phyloP scores from a whole-genome alignment of 345 rosid species.

The rapeseed (Brassica napus) region DNA sequence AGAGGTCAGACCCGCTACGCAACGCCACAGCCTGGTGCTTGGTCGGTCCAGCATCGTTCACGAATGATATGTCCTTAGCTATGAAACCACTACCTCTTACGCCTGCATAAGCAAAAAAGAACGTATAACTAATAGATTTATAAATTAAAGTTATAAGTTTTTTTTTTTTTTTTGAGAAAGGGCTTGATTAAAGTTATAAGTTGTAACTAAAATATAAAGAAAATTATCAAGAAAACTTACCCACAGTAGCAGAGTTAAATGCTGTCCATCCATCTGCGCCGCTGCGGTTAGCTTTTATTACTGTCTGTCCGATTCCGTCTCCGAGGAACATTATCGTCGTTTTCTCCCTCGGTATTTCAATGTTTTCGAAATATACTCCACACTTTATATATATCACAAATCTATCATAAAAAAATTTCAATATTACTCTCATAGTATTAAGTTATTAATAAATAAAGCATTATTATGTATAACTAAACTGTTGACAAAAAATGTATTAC shows the following conservation, averaged over 20 bases:
- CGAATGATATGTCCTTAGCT: slow-evolving; percentile 73
- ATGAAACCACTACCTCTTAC: slow-evolving; percentile 70
- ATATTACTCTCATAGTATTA: background rate
- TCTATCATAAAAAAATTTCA: slow-evolving; percentile 39
- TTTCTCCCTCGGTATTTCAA: slow-evolving; percentile 67
- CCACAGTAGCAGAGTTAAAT: slow-evolving; percentile 85
- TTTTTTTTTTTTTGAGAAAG: too few relatives aligned
- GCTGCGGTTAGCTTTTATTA: slow-evolving; percentile 60
- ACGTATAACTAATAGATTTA: background rate
- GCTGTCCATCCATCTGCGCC: slow-evolving; percentile 74
- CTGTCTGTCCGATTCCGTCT: slow-evolving; percentile 81
- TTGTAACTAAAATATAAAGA: too few relatives aligned
- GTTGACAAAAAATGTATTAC: too few relatives aligned
- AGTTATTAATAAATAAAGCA: background rate
- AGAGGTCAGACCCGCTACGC: slow-evolving; percentile 64
- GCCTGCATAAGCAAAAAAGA: slow-evolving; percentile 46
- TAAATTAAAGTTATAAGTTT: background rate
- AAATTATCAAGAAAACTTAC: slow-evolving; percentile 42
- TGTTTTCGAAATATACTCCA: slow-evolving; percentile 72
- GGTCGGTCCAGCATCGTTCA: slow-evolving; percentile 72
- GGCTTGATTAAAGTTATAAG: background rate
- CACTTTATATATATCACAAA: slow-evolving; percentile 77
- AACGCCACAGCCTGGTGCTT: slow-evolving; percentile 92
- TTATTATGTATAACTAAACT: too few relatives aligned
- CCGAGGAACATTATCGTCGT: slow-evolving; percentile 69